Evolutionary conservation across 2,329 filamentous ascomycete genomes (phyloP), one percentile per base, ranked within the genome.

Genomic region (Sclerotinia minor): DNA sequence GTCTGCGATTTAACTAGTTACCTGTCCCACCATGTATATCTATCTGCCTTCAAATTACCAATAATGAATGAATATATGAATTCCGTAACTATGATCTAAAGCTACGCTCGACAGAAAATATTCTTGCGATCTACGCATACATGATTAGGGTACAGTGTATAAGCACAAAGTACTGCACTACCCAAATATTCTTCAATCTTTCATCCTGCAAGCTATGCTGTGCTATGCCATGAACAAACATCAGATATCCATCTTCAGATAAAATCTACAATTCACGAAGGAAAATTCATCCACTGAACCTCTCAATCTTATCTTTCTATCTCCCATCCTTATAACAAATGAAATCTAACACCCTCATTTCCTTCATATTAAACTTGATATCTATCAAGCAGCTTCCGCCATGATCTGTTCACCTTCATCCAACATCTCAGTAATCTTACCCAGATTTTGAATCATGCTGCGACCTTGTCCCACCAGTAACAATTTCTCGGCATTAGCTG

Each of bases 401-500:
- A 96, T 90, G 72, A 97, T 81, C 79, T 95, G 91, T 83, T 99
- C 95, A 1, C 92, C 93, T 78, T 99, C 95, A 79, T 99, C 94
- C 76, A 99, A 80, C 79, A 97, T 83, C 72, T 92, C 91, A 71
- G 91, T 91, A 64, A 99, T 91, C 78, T 89, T 92, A 76, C 89
- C 89, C 78, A 98, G 75, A 79, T 97, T 94, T 71, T 85, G 85
- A 74, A 97, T 89, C 85, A 97, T 89, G 75, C 89, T 91, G 76
- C 87, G 86, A 54, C 94, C 96, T 75, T 97, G 88, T 2, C 92
- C 94, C 19, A 97, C 92, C 44, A 99, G 84, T 74, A 99, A 80
- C 77, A 99, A 78, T 81, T 98, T 99, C 87, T 99, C 95, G 26
- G 95, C 95, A 78, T 99, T 97, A 38, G 92, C 92, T 47, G 95